Evolutionary conservation across 176 grass and related monocot genomes (phyloP).

Genomic region (Oryza glumipatula): DNA sequence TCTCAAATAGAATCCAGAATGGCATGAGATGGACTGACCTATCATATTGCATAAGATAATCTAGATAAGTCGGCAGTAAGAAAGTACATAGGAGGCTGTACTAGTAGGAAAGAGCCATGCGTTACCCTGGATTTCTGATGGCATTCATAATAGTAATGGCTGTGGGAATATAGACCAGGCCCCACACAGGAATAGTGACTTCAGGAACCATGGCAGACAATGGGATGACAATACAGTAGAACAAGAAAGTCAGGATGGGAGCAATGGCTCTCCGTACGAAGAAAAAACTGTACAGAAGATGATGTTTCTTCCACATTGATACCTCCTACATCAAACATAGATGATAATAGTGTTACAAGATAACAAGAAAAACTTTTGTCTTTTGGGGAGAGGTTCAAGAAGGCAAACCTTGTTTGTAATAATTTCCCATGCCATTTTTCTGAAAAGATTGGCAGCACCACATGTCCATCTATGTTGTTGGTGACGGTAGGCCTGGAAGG

Average conservation of each 20-base stretch:
- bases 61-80: neutral
- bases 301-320: slow-evolving; percentile 77
- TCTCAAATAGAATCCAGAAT: slow-evolving; percentile 98
- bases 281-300: slow-evolving; percentile 94
- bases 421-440: slow-evolving; percentile 90
- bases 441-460: slow-evolving; percentile 87
- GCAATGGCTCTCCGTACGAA: slow-evolving; percentile 82
- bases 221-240: slow-evolving; percentile 77
- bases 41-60: slow-evolving; percentile 15
- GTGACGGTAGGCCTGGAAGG: slow-evolving; percentile 81
- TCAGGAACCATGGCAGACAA: slow-evolving; percentile 74
- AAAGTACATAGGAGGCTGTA: slow-evolving; percentile 6
- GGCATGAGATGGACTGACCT: slow-evolving; percentile 96
- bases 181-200: slow-evolving; percentile 79
- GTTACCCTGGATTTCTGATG: slow-evolving; percentile 78
- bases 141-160: slow-evolving; percentile 77
- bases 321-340: slow-evolving; percentile 58
- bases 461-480: slow-evolving; percentile 94
- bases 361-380: slow-evolving; percentile 13
- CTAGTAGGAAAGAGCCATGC: neutral
- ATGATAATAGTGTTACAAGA: slow-evolving; percentile 6
- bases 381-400: neutral
- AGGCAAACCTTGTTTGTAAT: slow-evolving; percentile 61
- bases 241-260: slow-evolving; percentile 75
- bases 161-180: slow-evolving; percentile 84